Evolutionary conservation across 768 basidiomycete species (phyloP).

Genomic region (Podaxis pistillaris): DNA sequence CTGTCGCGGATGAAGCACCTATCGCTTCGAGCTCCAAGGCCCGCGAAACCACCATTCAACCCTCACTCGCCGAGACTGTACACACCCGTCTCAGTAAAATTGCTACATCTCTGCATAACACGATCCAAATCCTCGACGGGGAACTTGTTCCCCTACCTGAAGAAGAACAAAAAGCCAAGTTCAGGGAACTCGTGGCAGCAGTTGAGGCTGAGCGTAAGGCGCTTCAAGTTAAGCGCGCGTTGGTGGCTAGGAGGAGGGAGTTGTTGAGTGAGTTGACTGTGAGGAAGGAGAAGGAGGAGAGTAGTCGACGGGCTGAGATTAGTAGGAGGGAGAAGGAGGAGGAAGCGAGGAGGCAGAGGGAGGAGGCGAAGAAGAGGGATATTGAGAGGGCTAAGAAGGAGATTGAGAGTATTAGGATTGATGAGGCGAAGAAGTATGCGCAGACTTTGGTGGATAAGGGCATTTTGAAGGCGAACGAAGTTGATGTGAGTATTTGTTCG

Average conservation of each 20-base stretch:
- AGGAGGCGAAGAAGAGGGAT: conserved; percentile 64
- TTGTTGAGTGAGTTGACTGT: conserved; percentile 80
- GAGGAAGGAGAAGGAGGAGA: conserved; percentile 88
- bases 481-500: conserved; percentile 49
- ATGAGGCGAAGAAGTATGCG: conserved; percentile 88
- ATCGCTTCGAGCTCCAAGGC: conserved; percentile 23
- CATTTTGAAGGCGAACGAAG: conserved; percentile 58
- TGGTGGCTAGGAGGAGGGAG: conserved; percentile 84
- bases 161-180: conserved; percentile 57
- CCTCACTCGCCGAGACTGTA: conserved; percentile 68
- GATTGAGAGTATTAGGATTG: conserved; percentile 73
- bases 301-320: conserved; percentile 71
- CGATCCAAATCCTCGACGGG: conserved; percentile 56
- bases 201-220: conserved; percentile 76
- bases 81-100: conserved; percentile 77
- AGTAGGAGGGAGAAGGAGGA: conserved; percentile 67
- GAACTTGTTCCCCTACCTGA: conserved; percentile 36
- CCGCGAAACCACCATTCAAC: conserved; percentile 54
- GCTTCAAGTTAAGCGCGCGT: conserved; percentile 70
- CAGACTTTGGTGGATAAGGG: conserved; percentile 80
- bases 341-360: conserved; percentile 56
- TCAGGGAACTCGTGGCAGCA: conserved; percentile 57
- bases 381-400: conserved; percentile 65
- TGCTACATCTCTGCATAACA: conserved; percentile 69
- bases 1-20: conserved; percentile 37